Conservation (phyloP, 2,329 filamentous ascomycete genomes). For the Colletotrichum sp. region DNA sequence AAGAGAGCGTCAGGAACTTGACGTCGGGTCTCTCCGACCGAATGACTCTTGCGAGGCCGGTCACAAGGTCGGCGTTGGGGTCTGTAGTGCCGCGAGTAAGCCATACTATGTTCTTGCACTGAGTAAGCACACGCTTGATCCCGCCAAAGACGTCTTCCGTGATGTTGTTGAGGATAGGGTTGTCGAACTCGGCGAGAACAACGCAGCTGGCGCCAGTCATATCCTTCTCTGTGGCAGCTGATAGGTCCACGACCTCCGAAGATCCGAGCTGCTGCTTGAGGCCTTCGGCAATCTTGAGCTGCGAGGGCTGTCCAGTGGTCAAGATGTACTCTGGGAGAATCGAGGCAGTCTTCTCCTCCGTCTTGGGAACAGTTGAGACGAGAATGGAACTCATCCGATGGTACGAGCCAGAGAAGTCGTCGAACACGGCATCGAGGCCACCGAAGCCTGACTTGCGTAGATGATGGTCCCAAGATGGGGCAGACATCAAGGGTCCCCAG, state of each 20-base stretch:
- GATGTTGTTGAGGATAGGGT: conserved; percentile 23
- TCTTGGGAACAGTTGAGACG: conserved; percentile 24
- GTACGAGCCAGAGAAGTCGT: conserved; percentile 24
- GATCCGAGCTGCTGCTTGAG: neutral
- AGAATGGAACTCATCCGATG: conserved; percentile 21
- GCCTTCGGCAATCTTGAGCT: neutral
- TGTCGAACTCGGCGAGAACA: conserved; percentile 25
- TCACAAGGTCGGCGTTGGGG: conserved; percentile 25
- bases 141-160: conserved; percentile 16
- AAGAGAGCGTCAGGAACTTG: conserved; percentile 25
- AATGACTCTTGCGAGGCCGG: conserved; percentile 26
- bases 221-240: neutral
- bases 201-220: conserved; percentile 23
- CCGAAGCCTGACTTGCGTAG: conserved; percentile 22
- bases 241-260: neutral
- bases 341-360: neutral
- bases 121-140: conserved; percentile 25
- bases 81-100: neutral
- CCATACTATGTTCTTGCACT: conserved; percentile 20
- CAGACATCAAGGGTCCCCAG: conserved; percentile 28
- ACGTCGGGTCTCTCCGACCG: conserved; percentile 22
- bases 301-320: neutral
- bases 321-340: neutral
- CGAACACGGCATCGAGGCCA: conserved; percentile 27
- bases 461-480: conserved; percentile 24